Percentiles rank a stretch among this genome's conserved stretches.
These are phyloP conservation scores for Starmera amethionina DNA, from an alignment of 805 yeast genomes.

Conservation along the genomic window DNA sequence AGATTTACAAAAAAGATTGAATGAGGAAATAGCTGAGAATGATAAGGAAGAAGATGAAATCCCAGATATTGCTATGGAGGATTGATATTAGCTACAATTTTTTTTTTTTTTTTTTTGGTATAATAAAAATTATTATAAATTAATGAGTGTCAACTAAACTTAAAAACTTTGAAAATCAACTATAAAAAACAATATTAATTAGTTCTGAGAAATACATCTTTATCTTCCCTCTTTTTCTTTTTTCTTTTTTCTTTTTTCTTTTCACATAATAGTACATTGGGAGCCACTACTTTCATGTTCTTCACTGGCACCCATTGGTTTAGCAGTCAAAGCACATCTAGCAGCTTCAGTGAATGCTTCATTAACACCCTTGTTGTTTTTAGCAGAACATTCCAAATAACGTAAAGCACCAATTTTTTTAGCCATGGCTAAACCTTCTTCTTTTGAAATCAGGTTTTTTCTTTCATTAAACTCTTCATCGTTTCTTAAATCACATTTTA, in stretches of 20 bases:
- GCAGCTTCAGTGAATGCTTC: slow-evolving; percentile 99
- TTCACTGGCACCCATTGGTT: slow-evolving; percentile 62
- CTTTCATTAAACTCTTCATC: slow-evolving; percentile 41
- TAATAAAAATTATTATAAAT: background rate
- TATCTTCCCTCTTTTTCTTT: background rate
- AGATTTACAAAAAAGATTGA: background rate
- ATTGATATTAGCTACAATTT: background rate
- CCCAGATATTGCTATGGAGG: slow-evolving; percentile 10
- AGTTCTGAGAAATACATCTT: background rate
- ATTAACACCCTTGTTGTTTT: slow-evolving; percentile 94
- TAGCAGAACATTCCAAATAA: slow-evolving; percentile 94
- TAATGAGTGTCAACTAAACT: background rate
- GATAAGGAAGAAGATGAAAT: slow-evolving; percentile 1
- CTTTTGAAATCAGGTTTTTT: slow-evolving; percentile 66
- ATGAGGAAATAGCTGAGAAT: background rate
- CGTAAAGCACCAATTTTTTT: slow-evolving; percentile 89
- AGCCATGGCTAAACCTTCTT: slow-evolving; percentile 90
- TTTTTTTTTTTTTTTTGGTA: background rate
- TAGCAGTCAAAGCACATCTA: slow-evolving; percentile 87
- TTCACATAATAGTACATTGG: slow-evolving; percentile 32
- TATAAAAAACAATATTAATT: background rate
- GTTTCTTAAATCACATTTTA: slow-evolving; percentile 86
- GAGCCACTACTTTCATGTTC: slow-evolving; percentile 25
- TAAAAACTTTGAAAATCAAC: background rate
- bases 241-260: background rate